These are phyloP conservation scores for Sporothrix brasiliensis DNA, from an alignment of 2,329 filamentous ascomycete species.

Conservation along the genomic window DNA sequence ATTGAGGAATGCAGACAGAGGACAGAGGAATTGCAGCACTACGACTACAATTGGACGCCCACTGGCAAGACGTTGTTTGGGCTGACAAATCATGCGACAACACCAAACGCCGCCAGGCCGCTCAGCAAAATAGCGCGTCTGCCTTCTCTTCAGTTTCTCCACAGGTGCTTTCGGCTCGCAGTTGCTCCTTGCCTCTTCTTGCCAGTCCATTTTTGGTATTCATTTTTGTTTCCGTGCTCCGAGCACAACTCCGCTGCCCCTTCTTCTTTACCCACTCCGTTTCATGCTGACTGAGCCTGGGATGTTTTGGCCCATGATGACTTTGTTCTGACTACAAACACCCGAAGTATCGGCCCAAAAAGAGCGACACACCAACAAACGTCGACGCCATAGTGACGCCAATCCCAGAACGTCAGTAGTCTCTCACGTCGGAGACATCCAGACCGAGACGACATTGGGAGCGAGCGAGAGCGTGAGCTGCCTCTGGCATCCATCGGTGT, in stretches of 20 bases:
- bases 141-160: too few relatives aligned
- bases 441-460: neutral
- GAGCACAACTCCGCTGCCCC: neutral
- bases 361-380: constrained; percentile 12
- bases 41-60: neutral
- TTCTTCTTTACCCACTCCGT: neutral
- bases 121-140: constrained; percentile 5
- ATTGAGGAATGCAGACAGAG: too few relatives aligned
- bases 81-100: constrained; percentile 31
- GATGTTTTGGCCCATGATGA: constrained; percentile 27
- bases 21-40: too few relatives aligned
- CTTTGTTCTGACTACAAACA: constrained; percentile 33
- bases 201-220: neutral
- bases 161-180: neutral
- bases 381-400: neutral
- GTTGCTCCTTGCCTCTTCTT: neutral
- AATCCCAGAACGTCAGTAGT: constrained; percentile 24
- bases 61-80: neutral
- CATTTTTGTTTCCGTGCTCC: neutral
- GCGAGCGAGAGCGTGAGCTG: neutral
- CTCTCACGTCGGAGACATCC: constrained; percentile 10
- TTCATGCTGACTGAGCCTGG: constrained; percentile 34
- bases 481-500: neutral
- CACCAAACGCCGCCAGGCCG: neutral
- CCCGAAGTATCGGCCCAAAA: neutral